Percentiles rank a stretch among this genome's conserved stretches.
These are phyloP conservation scores for Vitis hybrid DNA, from an alignment of 177 flowering plant genomes.

Conservation along the genomic window DNA sequence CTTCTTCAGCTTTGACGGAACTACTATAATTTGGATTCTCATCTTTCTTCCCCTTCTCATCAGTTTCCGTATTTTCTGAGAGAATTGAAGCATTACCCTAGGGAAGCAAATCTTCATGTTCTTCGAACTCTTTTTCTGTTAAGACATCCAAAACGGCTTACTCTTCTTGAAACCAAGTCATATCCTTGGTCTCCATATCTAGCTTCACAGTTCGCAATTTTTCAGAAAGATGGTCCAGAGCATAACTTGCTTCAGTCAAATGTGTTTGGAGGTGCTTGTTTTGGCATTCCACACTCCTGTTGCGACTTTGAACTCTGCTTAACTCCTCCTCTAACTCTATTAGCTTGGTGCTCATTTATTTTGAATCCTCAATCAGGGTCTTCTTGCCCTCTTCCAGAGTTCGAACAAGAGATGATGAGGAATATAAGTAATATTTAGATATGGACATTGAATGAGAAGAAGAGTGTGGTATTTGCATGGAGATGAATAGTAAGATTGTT, in stretches of 20 bases:
- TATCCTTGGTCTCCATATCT: constrained; percentile 33
- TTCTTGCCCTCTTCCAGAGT: constrained; percentile 56
- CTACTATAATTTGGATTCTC: not conserved
- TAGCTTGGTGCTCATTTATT: constrained; percentile 30
- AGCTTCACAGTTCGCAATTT: constrained; percentile 35
- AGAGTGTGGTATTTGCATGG: constrained; percentile 98
- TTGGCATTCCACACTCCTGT: constrained; percentile 31
- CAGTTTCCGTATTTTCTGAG: constrained; percentile 9
- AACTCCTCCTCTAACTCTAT: constrained; percentile 51
- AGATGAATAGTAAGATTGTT: constrained; percentile 72
- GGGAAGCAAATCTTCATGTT: not conserved
- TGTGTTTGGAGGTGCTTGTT: constrained; percentile 38
- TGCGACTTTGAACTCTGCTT: constrained; percentile 33
- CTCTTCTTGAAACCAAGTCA: constrained; percentile 14
- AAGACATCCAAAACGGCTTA: not conserved
- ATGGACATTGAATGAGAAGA: constrained; percentile 77
- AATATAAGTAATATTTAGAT: constrained; percentile 40
- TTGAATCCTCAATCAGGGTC: constrained; percentile 26
- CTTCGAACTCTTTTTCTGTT: constrained; percentile 3
- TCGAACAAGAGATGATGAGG: constrained; percentile 56
- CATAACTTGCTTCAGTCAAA: constrained; percentile 46
- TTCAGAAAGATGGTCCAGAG: constrained; percentile 42
- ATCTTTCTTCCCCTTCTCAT: constrained; percentile 12
- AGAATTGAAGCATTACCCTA: not conserved
- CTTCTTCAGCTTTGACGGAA: constrained; percentile 15